Evolutionary conservation across 441 rosid species (phyloP), one percentile per base, ranked within the genome.

Genomic region (Breynia disticha): DNA sequence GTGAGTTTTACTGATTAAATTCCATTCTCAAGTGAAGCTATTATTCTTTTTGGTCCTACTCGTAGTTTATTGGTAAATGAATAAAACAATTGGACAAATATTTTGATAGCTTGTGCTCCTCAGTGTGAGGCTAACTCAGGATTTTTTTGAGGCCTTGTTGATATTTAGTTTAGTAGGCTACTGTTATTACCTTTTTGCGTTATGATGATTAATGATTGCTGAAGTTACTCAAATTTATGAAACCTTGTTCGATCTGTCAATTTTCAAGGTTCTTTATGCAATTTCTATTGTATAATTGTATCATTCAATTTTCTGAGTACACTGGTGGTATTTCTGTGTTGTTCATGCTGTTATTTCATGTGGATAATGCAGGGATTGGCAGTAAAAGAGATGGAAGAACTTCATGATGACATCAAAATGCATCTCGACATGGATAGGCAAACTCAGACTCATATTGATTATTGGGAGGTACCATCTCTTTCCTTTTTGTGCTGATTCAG

Each of bases 361-460:
- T 69, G 48, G 51, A 54, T 68, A 19, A 66, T 69, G 55, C 78
- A 90, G 94, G 98, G 95, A 38, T 76, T 91, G 77, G 79, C 89
- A 3, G 90, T 76, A 48, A 91, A 81, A 61, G 96, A 86, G 67
- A 79, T 83, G 88, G 96, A 87, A 74, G 96, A 87, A 67, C 95
- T 91, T 57, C 87, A 67, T 16, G 98, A 79, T 68, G 96, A 90
- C 79, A 82, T 87, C 59, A 87, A 87, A 74, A 81, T 91, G 96
- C 87, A 87, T 76, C 66, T 91, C 45, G 96, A 87, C 69, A 69
- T 79, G 87, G 98, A 91, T 63, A 77, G 87, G 53, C 74, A 71
- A 61, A 85, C 96, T 51, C 78, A 80, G 52, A 86, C 77, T 3
- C 96, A 76, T 24, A 58, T 76, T 57, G 87, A 79, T 55, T 91